These are phyloP conservation scores for Auricularia cornea DNA, from an alignment of 768 basidiomycete genomes.

Conservation along the genomic window DNA sequence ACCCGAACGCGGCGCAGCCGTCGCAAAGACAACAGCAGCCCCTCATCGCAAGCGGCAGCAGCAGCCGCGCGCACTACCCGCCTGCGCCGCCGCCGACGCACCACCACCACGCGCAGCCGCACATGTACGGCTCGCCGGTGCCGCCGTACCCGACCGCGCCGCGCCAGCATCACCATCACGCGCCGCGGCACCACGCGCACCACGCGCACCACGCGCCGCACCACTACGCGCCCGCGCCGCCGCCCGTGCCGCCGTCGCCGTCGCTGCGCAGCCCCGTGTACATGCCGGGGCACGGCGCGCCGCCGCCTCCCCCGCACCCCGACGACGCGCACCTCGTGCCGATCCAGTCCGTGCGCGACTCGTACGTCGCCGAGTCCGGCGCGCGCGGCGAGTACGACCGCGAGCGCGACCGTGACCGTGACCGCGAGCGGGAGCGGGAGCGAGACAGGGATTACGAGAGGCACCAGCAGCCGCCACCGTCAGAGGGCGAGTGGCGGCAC, in stretches of 20 bases:
- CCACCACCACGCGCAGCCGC: constrained; percentile 16
- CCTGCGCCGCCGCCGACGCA: neutral
- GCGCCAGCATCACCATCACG: neutral
- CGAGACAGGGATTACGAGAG: neutral
- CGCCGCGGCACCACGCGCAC: neutral
- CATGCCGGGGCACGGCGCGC: neutral
- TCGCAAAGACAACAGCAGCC: neutral
- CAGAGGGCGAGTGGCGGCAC: neutral
- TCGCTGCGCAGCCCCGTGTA: neutral
- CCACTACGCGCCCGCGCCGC: neutral
- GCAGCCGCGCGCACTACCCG: neutral
- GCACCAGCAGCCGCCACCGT: neutral
- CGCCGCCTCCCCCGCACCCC: too few species aligned
- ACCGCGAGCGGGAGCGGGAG: neutral
- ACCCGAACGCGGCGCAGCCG: constrained; percentile 23
- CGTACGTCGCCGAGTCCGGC: neutral
- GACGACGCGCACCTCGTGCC: constrained; percentile 8
- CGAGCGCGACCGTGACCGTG: neutral
- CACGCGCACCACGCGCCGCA: neutral
- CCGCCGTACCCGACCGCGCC: constrained; percentile 8
- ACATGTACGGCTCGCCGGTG: too few species aligned
- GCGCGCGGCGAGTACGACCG: neutral
- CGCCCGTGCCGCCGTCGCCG: neutral
- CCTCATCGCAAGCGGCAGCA: neutral
- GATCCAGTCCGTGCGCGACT: neutral